Conservation (phyloP, 352 stramenopile genomes). For the Globisporangium splendens region DNA sequence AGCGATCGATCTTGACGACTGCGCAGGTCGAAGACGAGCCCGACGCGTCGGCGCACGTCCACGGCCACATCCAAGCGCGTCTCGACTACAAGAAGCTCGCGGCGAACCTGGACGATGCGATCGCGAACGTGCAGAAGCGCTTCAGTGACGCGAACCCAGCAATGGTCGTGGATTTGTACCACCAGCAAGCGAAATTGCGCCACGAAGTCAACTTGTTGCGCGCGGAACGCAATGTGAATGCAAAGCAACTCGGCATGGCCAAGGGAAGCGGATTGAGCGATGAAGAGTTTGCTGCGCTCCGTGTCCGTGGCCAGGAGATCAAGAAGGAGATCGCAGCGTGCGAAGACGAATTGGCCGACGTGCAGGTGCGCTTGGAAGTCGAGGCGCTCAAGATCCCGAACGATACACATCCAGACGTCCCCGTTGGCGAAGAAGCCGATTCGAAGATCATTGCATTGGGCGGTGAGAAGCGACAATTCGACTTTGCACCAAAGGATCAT, state of each 20-base stretch:
- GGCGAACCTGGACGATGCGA: constrained; percentile 43
- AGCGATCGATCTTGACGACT: constrained; percentile 26
- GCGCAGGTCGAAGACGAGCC: constrained; percentile 16
- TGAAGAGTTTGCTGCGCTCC: constrained; percentile 36
- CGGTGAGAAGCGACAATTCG: constrained; percentile 51
- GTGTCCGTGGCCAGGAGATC: constrained; percentile 42
- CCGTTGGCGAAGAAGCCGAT: constrained; percentile 52
- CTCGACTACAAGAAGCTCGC: constrained; percentile 76
- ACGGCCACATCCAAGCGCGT: constrained; percentile 61
- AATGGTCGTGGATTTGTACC: constrained; percentile 64
- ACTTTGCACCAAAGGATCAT: constrained; percentile 65
- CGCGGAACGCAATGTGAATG: constrained; percentile 60
- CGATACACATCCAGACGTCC: constrained; percentile 68
- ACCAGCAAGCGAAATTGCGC: constrained; percentile 47
- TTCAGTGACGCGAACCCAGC: constrained; percentile 61
- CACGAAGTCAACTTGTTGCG: constrained; percentile 56
- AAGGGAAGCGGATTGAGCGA: constrained; percentile 32
- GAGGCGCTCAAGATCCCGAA: constrained; percentile 80
- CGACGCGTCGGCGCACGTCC: constrained; percentile 33
- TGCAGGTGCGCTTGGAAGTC: constrained; percentile 50
- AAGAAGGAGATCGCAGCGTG: constrained; percentile 47
- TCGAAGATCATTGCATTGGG: constrained; percentile 50
- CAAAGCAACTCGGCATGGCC: constrained; percentile 53
- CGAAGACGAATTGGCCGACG: constrained; percentile 34
- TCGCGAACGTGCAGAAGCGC: constrained; percentile 63